Evolutionary conservation across 306 rosid genomes (phyloP), one percentile per base, ranked within the genome.

Genomic region (Cucumis melo): DNA sequence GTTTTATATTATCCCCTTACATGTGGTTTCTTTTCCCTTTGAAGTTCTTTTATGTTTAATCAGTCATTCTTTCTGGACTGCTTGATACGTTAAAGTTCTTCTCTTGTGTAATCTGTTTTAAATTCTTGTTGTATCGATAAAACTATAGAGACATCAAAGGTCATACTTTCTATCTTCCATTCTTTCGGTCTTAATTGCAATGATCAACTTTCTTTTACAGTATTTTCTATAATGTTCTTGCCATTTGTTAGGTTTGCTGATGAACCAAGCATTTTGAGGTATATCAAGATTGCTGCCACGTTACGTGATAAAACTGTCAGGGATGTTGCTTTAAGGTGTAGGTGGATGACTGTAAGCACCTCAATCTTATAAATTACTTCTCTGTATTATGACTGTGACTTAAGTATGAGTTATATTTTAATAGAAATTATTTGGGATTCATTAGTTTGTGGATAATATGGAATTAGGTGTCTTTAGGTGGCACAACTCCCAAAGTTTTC

Each of bases 261-360:
- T 75, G 99, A 94, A 76, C 99, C 93, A 64, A 94, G 89, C 85
- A 90, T 94, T 73, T 87, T 94, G 97, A 87, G 81, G 91, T 94
- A 94, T 76, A 90, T 94, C 84, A 94, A 94, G 87, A 94, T 94
- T 74, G 99, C 99, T 4, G 95, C 96, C 50, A 80, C 81, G 32
- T 89, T 94, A 86, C 93, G 85, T 38, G 97, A 94, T 80, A 94
- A 94, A 86, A 94, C 99, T 78, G 99, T 94, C 48, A 96, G 99
- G 50, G 97, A 94, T 85, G 99, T 94, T 84, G 99, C 99, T 80
- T 84, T 94, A 91, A 88, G 99, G 93, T 92, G 95, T 90, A 85
- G 96, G 89, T 94, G 99, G 99, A 88, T 94, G 97, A 90, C 87
- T 74, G 99, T 94, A 88, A 83, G 96, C 82, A 73, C 87, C 66